phyloP scores from a whole-genome alignment of 2,329 filamentous ascomycete genomes.

The Phyllosticta citrichinensis region DNA sequence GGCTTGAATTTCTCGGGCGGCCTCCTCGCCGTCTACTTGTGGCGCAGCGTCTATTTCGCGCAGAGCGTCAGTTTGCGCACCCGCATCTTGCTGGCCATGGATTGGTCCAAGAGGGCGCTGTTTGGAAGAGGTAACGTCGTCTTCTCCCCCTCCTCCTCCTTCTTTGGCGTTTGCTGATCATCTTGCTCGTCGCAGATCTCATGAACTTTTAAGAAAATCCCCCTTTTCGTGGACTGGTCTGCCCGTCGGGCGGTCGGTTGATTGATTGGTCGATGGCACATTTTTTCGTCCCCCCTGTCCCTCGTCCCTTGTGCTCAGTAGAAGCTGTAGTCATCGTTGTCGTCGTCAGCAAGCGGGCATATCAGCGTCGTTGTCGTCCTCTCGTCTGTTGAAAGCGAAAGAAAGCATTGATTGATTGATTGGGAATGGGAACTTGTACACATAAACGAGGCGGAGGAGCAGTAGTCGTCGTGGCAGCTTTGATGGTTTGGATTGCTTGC shows the following conservation, averaged over 20 bases:
- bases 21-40: constrained; percentile 86
- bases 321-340: no score
- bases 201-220: constrained; percentile 21
- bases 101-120: constrained; percentile 92
- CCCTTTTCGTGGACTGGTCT: not conserved
- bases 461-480: no score
- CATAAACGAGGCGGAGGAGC: no score
- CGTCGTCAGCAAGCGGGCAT: no score
- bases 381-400: no score
- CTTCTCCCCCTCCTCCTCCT: no score
- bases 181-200: constrained; percentile 17
- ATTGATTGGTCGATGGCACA: not conserved
- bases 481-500: no score
- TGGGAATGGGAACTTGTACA: no score
- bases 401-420: no score
- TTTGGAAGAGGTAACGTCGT: constrained; percentile 73
- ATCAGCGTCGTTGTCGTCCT: no score
- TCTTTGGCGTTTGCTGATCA: not conserved
- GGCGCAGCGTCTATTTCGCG: constrained; percentile 93
- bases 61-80: constrained; percentile 93
- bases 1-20: constrained; percentile 74
- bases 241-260: not conserved
- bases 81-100: constrained; percentile 83
- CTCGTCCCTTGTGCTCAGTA: not conserved
- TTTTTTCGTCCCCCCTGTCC: not conserved